These are phyloP conservation scores for Stephania cephalantha DNA, from an alignment of 164 flowering plant genomes.

Conservation along the genomic window DNA sequence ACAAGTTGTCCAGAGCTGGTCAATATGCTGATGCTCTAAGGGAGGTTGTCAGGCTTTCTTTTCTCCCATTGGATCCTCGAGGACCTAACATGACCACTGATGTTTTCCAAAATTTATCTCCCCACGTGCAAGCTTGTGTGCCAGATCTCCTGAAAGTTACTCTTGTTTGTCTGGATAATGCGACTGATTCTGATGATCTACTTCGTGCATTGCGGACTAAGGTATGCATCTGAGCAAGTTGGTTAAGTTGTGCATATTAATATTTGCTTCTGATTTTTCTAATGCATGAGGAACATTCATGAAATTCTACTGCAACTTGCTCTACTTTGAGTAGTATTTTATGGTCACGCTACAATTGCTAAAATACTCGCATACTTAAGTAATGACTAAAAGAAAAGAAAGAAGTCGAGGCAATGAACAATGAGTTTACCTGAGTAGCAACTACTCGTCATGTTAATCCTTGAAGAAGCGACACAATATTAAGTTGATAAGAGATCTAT, in stretches of 20 bases:
- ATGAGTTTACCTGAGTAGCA: background rate
- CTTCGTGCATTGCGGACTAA: conserved; percentile 82
- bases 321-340: background rate
- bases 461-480: background rate
- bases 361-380: background rate
- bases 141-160: conserved; percentile 91
- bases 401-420: background rate
- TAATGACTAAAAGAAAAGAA: too few relatives aligned
- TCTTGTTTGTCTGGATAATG: conserved; percentile 72
- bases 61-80: conserved; percentile 84
- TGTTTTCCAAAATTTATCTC: conserved; percentile 55
- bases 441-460: background rate
- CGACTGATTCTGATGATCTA: conserved; percentile 77
- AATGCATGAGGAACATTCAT: background rate
- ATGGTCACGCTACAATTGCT: background rate
- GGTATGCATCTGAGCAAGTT: conserved; percentile 33
- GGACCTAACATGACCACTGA: conserved; percentile 42
- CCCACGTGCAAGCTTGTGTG: conserved; percentile 84
- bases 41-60: conserved; percentile 71
- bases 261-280: background rate
- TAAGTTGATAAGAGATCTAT: background rate
- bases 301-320: background rate
- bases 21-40: conserved; percentile 74
- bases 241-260: background rate
- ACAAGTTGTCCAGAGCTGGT: conserved; percentile 58